Evolutionary conservation across 202 grass and related monocot genomes (phyloP), one percentile per base, ranked within the genome.

Genomic region (Setaria italica): DNA sequence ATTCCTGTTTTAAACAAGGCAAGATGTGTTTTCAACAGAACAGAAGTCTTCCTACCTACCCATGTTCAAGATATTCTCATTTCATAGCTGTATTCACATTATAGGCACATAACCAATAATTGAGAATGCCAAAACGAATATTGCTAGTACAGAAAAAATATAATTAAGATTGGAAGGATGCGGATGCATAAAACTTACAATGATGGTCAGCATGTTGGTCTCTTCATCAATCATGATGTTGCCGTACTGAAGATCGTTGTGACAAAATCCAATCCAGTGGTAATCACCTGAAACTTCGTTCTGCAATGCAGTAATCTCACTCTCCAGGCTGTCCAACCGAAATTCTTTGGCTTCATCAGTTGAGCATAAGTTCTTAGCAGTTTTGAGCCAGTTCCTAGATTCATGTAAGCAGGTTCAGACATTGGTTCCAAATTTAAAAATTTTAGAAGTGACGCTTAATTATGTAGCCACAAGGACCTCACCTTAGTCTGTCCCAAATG

Each of bases 221-320:
- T 90, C 92, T 91, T 99, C 93, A 85, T 99, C 97, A 68, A 99
- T 99, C 97, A 99, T 99, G 80, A 99, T 94, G 62, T 99, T 99
- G 76, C 97, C 97, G 83, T 96, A 99, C 77, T 99, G 97, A 65
- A 99, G 93, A 86, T 99, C 97, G 20, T 99, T 99, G 75, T 99
- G 97, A 74, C 97, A 99, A 89, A 99, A 99, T 73, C 91, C 94
- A 85, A 91, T 56, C 87, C 76, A 90, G 25, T 96, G 90, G 56
- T 90, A 88, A 49, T 92, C 89, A 50, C 45, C 80, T 21, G 85
- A 90, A 69, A 85, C 82, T 76, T 91, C 72, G 33, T 92, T 85
- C 80, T 99, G 90, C 80, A 99, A 83, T 53, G 85, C 48, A 82
- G 21, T 65, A 70, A 99, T 92, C 84, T 94, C 92, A 75, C 86